Percentiles rank a stretch among this genome's conserved stretches.
Evolutionary conservation across 2,329 filamentous ascomycete genomes (phyloP).

Genomic region (Epicoccum sorghinum): DNA sequence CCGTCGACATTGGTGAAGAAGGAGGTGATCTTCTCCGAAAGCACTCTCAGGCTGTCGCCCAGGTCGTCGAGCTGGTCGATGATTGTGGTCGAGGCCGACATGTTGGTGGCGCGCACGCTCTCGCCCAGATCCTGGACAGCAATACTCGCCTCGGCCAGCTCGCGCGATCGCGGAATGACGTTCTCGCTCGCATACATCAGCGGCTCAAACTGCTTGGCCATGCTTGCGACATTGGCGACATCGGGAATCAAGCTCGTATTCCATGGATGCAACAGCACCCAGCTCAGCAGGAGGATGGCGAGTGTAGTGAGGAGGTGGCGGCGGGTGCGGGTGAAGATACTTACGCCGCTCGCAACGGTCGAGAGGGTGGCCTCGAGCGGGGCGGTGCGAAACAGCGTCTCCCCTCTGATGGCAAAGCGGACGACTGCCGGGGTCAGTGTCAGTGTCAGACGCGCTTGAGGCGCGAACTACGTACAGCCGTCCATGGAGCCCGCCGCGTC

Average conservation of each 20-base stretch:
- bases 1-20: conserved; percentile 95
- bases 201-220: conserved; percentile 91
- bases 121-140: conserved; percentile 95
- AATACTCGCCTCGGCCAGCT: conserved; percentile 87
- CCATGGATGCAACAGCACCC: conserved; percentile 71
- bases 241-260: conserved; percentile 74
- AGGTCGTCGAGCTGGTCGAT: conserved; percentile 84
- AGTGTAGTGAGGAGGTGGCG: conserved; percentile 68
- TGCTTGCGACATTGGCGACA: conserved; percentile 85
- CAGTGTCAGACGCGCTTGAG: conserved; percentile 7
- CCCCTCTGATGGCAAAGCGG: conserved; percentile 83
- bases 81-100: conserved; percentile 87
- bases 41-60: conserved; percentile 81
- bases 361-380: conserved; percentile 77
- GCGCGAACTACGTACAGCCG: conserved; percentile 41
- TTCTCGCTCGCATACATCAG: conserved; percentile 94
- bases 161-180: conserved; percentile 82
- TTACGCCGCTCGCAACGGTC: conserved; percentile 66
- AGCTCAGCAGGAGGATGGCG: conserved; percentile 66
- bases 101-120: conserved; percentile 85
- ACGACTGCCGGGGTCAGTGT: conserved; percentile 66
- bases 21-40: conserved; percentile 83
- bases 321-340: conserved; percentile 71
- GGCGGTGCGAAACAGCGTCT: conserved; percentile 85
- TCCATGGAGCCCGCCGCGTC: conserved; percentile 37